Evolutionary conservation across 331 rosid species (phyloP).

Genomic region (Prunus yedoensis): DNA sequence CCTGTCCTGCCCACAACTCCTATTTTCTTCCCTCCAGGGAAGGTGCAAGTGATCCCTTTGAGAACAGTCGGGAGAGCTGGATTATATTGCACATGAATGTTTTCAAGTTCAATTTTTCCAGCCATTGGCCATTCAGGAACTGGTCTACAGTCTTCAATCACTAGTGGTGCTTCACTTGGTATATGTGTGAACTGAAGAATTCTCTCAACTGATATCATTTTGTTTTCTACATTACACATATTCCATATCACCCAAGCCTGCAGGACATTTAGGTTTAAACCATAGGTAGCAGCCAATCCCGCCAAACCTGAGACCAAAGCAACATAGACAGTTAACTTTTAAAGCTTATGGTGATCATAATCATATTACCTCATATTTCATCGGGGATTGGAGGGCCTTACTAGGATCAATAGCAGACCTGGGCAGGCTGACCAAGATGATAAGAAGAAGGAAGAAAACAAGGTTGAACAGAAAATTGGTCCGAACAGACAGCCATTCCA

Average conservation of each 20-base stretch:
- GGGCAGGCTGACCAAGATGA: conserved; percentile 77
- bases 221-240: conserved; percentile 89
- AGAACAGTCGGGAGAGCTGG: conserved; percentile 75
- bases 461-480: conserved; percentile 84
- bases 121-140: conserved; percentile 66
- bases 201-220: conserved; percentile 94
- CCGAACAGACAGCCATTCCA: conserved; percentile 95
- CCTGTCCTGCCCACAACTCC: conserved; percentile 96
- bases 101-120: conserved; percentile 65
- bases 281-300: conserved; percentile 88
- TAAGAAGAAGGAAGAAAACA: conserved; percentile 66
- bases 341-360: background rate
- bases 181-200: conserved; percentile 71
- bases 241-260: conserved; percentile 99
- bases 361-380: background rate
- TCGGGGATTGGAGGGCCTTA: conserved; percentile 38
- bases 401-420: conserved; percentile 79
- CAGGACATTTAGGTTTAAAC: conserved; percentile 79
- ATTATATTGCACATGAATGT: conserved; percentile 69
- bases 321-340: conserved; percentile 2
- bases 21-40: conserved; percentile 70
- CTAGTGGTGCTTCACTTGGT: conserved; percentile 78
- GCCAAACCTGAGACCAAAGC: conserved; percentile 68
- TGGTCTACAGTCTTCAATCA: conserved; percentile 61
- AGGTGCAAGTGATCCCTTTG: conserved; percentile 72